phyloP scores from a whole-genome alignment of 208 protist genomes.

The Crithidia acanthocephali region DNA sequence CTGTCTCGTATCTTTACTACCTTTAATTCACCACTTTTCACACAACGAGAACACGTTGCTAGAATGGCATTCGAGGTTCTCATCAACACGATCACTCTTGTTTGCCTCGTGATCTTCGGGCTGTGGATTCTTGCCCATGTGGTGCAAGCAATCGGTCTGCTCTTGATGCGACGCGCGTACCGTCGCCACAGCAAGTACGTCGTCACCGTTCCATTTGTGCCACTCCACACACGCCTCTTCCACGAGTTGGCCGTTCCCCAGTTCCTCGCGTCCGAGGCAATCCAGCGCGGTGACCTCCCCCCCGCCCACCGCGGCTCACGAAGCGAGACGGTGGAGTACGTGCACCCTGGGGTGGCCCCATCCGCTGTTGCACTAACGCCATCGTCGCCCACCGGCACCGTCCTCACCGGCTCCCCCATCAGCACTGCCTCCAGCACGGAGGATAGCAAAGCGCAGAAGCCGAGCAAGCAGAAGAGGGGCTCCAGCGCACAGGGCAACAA shows the following conservation, averaged over 20 bases:
- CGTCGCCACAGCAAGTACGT: constrained; percentile 31
- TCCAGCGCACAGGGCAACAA: background rate
- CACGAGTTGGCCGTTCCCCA: constrained; percentile 47
- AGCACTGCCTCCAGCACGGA: constrained; percentile 1
- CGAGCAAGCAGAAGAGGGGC: background rate
- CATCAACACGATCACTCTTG: constrained; percentile 47
- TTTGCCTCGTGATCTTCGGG: constrained; percentile 34
- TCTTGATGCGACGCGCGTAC: constrained; percentile 31
- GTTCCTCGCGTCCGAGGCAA: constrained; percentile 38
- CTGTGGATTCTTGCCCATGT: constrained; percentile 32
- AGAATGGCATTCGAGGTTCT: constrained; percentile 40
- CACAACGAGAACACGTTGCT: too few species aligned
- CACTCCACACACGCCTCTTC: constrained; percentile 51
- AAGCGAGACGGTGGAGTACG: constrained; percentile 4
- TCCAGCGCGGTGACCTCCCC: constrained; percentile 26
- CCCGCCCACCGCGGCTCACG: background rate
- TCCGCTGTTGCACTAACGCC: background rate
- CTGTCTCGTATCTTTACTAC: too few species aligned
- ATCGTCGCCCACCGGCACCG: background rate
- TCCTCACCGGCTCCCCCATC: constrained; percentile 4
- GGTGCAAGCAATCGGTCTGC: constrained; percentile 27
- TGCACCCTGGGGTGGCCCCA: background rate
- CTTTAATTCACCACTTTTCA: too few species aligned
- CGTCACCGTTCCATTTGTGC: constrained; percentile 53
- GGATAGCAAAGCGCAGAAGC: background rate